Evolutionary conservation across 2,329 filamentous ascomycete genomes (phyloP).

Genomic region (Alternaria postmessia): DNA sequence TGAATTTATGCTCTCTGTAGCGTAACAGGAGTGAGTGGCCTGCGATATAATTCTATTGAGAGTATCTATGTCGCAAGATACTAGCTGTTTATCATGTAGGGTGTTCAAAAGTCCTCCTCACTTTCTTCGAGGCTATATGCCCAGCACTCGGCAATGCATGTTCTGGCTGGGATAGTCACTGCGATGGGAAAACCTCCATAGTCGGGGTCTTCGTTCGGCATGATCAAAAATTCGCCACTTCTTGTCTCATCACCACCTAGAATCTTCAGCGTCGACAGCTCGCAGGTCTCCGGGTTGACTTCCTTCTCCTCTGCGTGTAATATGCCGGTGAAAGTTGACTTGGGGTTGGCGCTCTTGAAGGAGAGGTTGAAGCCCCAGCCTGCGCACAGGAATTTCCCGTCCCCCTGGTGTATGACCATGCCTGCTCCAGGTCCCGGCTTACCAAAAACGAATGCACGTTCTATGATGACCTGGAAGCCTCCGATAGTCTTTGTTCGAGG

Average conservation of each 20-base stretch:
- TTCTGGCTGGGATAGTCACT: slow-evolving; percentile 9
- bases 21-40: not conserved
- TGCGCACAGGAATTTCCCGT: slow-evolving; percentile 51
- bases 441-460: slow-evolving; percentile 55
- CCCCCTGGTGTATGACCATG: slow-evolving; percentile 51
- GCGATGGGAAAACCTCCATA: slow-evolving; percentile 8
- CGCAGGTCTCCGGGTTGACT: slow-evolving; percentile 35
- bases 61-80: not conserved
- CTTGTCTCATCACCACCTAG: slow-evolving; percentile 18
- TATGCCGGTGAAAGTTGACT: slow-evolving; percentile 51
- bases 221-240: slow-evolving; percentile 11
- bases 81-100: not conserved
- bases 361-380: slow-evolving; percentile 54
- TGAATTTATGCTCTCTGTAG: not conserved
- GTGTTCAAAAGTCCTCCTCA: slow-evolving; percentile 23
- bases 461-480: slow-evolving; percentile 45
- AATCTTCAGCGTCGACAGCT: slow-evolving; percentile 3
- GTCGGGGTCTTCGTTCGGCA: slow-evolving; percentile 11
- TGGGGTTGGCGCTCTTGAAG: slow-evolving; percentile 18
- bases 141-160: slow-evolving; percentile 29
- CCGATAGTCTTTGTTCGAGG: slow-evolving; percentile 37
- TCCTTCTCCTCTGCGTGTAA: slow-evolving; percentile 51
- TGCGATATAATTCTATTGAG: not conserved
- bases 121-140: slow-evolving; percentile 36
- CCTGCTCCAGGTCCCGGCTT: slow-evolving; percentile 49